Evolutionary conservation across 1,139 yeast genomes (phyloP).

Genomic region (Blastobotrys capitulatus): DNA sequence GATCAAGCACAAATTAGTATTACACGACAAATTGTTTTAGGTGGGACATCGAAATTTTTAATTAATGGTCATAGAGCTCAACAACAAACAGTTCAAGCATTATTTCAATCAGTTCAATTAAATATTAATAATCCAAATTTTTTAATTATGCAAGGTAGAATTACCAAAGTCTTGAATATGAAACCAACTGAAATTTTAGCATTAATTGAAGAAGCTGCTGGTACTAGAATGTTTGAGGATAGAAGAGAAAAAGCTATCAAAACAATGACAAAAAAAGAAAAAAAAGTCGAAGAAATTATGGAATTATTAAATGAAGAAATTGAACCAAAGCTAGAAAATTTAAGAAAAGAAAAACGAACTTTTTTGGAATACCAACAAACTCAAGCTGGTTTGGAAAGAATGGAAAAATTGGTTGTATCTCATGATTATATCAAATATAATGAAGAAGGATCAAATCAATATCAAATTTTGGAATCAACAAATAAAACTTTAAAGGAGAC

Average conservation of each 20-base stretch:
- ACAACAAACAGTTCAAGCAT: slow-evolving; percentile 83
- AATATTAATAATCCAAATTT: slow-evolving; percentile 96
- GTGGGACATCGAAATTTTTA: slow-evolving; percentile 87
- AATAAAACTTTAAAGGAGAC: slow-evolving; percentile 36
- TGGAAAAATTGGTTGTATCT: slow-evolving; percentile 69
- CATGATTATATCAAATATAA: slow-evolving; percentile 54
- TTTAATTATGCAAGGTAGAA: slow-evolving; percentile 96
- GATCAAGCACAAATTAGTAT: slow-evolving; percentile 77
- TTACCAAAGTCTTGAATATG: slow-evolving; percentile 96
- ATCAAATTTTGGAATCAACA: slow-evolving; percentile 33
- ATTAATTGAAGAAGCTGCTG: slow-evolving; percentile 96
- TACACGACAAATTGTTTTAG: slow-evolving; percentile 84
- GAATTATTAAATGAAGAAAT: slow-evolving; percentile 75
- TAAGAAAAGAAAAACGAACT: slow-evolving; percentile 73
- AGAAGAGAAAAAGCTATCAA: slow-evolving; percentile 87
- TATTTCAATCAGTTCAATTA: slow-evolving; percentile 91
- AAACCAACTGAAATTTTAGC: slow-evolving; percentile 85
- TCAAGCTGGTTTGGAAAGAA: slow-evolving; percentile 72
- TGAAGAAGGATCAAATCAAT: slow-evolving; percentile 30
- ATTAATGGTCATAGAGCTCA: slow-evolving; percentile 97
- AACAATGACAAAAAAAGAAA: slow-evolving; percentile 87
- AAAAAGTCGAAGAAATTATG: slow-evolving; percentile 73
- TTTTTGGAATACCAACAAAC: slow-evolving; percentile 84
- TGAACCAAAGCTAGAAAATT: slow-evolving; percentile 82
- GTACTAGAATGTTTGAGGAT: slow-evolving; percentile 93